A percentile compares a stretch with the other conserved stretches of the same genome.
Evolutionary conservation across 176 grass and related monocot genomes (phyloP).

Genomic region (barley (Hordeum vulgare)): MorexV3_pseudomolecules_assembly NC_058523.1:16750695-16751194

Average conservation of each 20-base stretch:
- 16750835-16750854: slow-evolving; percentile 55
- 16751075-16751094: slow-evolving; percentile 53
- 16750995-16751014: slow-evolving; percentile 56
- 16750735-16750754: slow-evolving; percentile 28
- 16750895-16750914: slow-evolving; percentile 45
- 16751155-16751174: not conserved
- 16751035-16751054: slow-evolving; percentile 46
- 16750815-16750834: slow-evolving; percentile 41
- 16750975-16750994: slow-evolving; percentile 62
- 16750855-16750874: slow-evolving; percentile 34
- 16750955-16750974: slow-evolving; percentile 32
- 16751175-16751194: slow-evolving; percentile 50
- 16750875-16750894: slow-evolving; percentile 13
- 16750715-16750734: slow-evolving; percentile 48
- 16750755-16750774: slow-evolving; percentile 53
- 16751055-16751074: slow-evolving; percentile 65
- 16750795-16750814: slow-evolving; percentile 41
- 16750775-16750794: slow-evolving; percentile 55
- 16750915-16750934: slow-evolving; percentile 50
- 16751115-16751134: slow-evolving; percentile 5
- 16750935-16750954: slow-evolving; percentile 40
- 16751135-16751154: not conserved
- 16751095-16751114: slow-evolving; percentile 27
- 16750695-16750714: slow-evolving; percentile 49
- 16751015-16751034: slow-evolving; percentile 50